Base-by-base conservation (phyloP, 108 stramenopile genomes). In the Fragilaria crotonensis region DNA sequence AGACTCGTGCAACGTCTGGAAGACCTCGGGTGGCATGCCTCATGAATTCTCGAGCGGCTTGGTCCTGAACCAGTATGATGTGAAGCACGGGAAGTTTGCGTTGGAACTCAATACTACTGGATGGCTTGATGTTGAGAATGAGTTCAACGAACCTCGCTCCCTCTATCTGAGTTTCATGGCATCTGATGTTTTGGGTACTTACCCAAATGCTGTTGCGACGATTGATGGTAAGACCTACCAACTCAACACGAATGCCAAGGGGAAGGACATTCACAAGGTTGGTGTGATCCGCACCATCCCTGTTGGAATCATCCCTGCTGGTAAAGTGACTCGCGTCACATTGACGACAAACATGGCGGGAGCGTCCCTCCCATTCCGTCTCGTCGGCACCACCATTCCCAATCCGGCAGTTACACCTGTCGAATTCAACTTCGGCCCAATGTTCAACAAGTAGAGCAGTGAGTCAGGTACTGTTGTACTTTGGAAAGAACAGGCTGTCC, bases 131-230 rank as follows among this genome's bases (percentile, higher is more conserved):
- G 60, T 73, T 20, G 11, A 48, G 22, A 79, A 74, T 59, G 68
- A 69, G 5, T 79, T 79, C 53, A 47, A 56, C 19, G 63, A 63
- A 17, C 63, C 63, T 33, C 59, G 73, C 1, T 62, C 68, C 49
- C 31, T 79, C 18, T 68, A 74, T 30, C 28, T 79, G 29, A 68
- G 64, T 25, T 79, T 73, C 55, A 59, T 74, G 66, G 70, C 67
- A 1, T 33, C 9, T 19, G 54, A 21, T 21, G 51, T n/a, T n/a
- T n/a, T 25, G 25, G 36, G 36, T 11, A 11, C 7, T 41, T 41
- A 41, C 14, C 36, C 36, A 14, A 14, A 41, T 11, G 36, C 36
- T 11, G 14, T 14, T 11, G 36, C 14, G 7, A 41, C 11, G 7
- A 7, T 41, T 41, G 36, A 14, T 11, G n/a, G n/a, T n/a, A n/a